Evolutionary conservation across 2,329 filamentous ascomycete genomes (phyloP), one percentile per base, ranked within the genome.

Genomic region (Ophiostoma sp.): DNA sequence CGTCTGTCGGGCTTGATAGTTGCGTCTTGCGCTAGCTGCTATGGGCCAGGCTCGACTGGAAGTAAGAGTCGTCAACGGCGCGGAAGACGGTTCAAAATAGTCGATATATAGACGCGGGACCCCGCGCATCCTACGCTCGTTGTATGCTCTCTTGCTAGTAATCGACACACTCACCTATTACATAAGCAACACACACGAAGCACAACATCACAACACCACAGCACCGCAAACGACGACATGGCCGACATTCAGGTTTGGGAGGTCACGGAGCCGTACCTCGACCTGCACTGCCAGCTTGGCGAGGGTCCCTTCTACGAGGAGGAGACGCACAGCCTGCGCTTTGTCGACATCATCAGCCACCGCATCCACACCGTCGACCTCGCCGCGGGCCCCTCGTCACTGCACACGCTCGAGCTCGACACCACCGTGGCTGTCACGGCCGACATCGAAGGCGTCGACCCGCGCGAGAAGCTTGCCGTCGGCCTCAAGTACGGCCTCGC

Each of bases 401-500:
- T 90, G 70, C 82, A 86, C 72, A 89, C 90, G 58, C 73, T 83
- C 49, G 80, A 87, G 75, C 78, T 88, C 55, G 81, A 85, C 76
- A 80, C 81, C 71, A 80, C 81, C 40, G 78, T 84, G 68, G 85
- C 84, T 38, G 88, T 92, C 63, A 97, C 93, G 55, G 90, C 89
- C 67, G 89, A 97, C 77, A 91, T 97, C 72, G 84, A 87, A 72
- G 86, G 89, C 70, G 80, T 82, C 65, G 84, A 88, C 75, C 81
- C 85, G 3, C 76, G 76, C 65, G 81, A 90, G 65, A 86, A 88
- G 75, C 89, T 97, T 76, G 81, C 92, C 68, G 85, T 94, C 73
- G 93, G 88, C 62, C 87, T 90, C 76, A 96, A 97, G 81, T 85
- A 89, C 76, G 93, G 93, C 70, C 86, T 91, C 73, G 93, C 91